These are phyloP conservation scores for Misopates orontium DNA, from an alignment of 257 asterid genomes.

Conservation along the genomic window DNA sequence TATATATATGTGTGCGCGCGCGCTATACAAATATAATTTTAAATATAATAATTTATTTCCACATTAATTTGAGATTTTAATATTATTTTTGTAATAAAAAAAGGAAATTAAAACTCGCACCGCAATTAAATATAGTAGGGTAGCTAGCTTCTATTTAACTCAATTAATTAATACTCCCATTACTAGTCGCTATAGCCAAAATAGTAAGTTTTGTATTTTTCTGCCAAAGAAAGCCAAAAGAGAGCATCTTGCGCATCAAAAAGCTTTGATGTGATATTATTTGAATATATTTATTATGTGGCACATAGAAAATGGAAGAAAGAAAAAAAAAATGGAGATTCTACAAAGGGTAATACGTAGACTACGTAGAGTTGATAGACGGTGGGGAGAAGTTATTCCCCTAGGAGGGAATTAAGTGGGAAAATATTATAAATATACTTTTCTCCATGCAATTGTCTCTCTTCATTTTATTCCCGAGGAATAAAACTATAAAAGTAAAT, in stretches of 20 bases:
- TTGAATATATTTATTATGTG: neutral
- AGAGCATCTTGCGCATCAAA: conserved; percentile 17
- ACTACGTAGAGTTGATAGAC: conserved; percentile 12
- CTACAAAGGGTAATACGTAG: neutral
- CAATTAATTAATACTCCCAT: no score
- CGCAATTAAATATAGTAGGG: no score
- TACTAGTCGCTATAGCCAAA: no score
- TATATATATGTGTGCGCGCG: no score
- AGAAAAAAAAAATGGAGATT: neutral
- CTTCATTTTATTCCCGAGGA: conserved; percentile 27
- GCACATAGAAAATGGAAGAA: neutral
- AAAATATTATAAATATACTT: conserved; percentile 11
- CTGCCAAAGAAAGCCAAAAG: conserved; percentile 11
- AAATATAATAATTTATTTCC: no score
- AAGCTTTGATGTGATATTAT: conserved; percentile 24
- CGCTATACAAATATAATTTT: no score
- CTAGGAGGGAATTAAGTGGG: conserved; percentile 30
- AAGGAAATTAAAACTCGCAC: no score
- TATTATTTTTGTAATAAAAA: no score
- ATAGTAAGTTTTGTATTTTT: no score
- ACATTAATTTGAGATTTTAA: no score
- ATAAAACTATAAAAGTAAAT: conserved; percentile 8
- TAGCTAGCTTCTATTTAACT: no score
- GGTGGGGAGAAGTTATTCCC: conserved; percentile 37
- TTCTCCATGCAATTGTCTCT: conserved; percentile 29